Percentiles rank a stretch among this genome's conserved stretches.
These are phyloP conservation scores for Phytophthora quininea DNA, from an alignment of 352 stramenopile species.

Conservation along the genomic window DNA sequence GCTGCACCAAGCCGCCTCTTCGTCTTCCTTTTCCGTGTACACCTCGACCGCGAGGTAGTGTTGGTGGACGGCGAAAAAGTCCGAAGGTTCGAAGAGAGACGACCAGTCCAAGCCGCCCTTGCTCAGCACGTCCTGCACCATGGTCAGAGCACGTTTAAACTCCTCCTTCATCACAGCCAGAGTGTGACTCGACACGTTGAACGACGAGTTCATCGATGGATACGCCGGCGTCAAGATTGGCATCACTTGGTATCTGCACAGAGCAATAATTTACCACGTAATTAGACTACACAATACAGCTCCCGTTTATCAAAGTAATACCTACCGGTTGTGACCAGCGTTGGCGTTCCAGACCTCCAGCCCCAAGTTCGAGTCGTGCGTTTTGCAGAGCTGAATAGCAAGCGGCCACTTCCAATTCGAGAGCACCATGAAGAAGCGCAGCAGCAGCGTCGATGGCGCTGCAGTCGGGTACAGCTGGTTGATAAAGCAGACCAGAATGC, in stretches of 20 bases:
- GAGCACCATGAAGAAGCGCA: conserved; percentile 92
- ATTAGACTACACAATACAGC: conserved; percentile 12
- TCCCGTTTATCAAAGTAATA: background rate
- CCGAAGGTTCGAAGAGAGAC: conserved; percentile 78
- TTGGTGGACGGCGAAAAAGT: conserved; percentile 89
- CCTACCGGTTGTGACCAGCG: conserved; percentile 75
- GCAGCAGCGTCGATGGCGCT: conserved; percentile 79
- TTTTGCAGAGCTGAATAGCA: conserved; percentile 91
- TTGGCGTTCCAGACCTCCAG: conserved; percentile 92
- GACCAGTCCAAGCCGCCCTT: conserved; percentile 84
- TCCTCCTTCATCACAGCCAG: conserved; percentile 95
- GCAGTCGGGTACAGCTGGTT: conserved; percentile 91
- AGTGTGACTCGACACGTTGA: conserved; percentile 96
- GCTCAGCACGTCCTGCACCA: conserved; percentile 87
- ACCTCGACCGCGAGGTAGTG: conserved; percentile 94
- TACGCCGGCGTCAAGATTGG: conserved; percentile 99
- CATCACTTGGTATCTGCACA: conserved; percentile 94
- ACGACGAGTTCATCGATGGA: conserved; percentile 99
- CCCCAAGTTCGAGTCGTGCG: conserved; percentile 84
- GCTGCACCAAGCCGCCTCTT: conserved; percentile 93
- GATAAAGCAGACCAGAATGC: conserved; percentile 97
- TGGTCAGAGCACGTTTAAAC: conserved; percentile 78
- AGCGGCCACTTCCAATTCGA: conserved; percentile 92
- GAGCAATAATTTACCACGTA: conserved; percentile 1
- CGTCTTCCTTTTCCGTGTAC: conserved; percentile 85